Conservation (phyloP, 192 early-diverging fungal genomes). For the Entrophospora sp. region DNA sequence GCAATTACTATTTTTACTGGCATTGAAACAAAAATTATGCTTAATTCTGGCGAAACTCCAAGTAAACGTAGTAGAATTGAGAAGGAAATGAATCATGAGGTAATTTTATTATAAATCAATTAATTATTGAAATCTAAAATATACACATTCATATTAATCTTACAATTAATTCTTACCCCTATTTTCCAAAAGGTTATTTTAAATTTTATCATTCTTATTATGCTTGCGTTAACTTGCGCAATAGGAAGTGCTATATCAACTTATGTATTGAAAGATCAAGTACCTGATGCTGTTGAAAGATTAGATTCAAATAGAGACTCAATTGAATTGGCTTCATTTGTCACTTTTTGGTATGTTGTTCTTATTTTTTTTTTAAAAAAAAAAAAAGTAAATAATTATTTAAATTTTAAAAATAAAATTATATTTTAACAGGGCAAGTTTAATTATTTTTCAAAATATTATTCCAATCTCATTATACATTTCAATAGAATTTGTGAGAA, state of each 20-base stretch:
- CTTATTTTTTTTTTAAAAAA: no score
- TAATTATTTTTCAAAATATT: constrained; percentile 93
- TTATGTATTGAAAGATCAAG: constrained; percentile 20
- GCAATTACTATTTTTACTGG: constrained; percentile 79
- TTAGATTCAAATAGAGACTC: neutral
- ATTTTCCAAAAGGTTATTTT: constrained; percentile 25
- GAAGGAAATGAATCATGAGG: constrained; percentile 69
- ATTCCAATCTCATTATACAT: constrained; percentile 95
- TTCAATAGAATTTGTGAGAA: constrained; percentile 86
- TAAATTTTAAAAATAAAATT: neutral
- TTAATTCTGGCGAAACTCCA: no score
- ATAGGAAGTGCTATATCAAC: constrained; percentile 27
- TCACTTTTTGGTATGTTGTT: constrained; percentile 36
- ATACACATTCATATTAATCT: neutral
- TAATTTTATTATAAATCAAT: no score
- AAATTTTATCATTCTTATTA: constrained; percentile 28
- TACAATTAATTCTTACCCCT: neutral
- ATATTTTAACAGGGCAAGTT: constrained; percentile 57
- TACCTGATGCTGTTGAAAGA: constrained; percentile 15
- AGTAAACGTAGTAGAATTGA: constrained; percentile 85
- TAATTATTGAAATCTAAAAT: no score
- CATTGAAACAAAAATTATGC: constrained; percentile 69
- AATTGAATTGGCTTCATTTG: constrained; percentile 17
- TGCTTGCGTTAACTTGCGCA: constrained; percentile 27
- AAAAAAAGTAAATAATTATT: no score